Base-by-base conservation (phyloP, 2,329 filamentous ascomycete genomes). In the Ophiostoma himal-ulmi region DNA sequence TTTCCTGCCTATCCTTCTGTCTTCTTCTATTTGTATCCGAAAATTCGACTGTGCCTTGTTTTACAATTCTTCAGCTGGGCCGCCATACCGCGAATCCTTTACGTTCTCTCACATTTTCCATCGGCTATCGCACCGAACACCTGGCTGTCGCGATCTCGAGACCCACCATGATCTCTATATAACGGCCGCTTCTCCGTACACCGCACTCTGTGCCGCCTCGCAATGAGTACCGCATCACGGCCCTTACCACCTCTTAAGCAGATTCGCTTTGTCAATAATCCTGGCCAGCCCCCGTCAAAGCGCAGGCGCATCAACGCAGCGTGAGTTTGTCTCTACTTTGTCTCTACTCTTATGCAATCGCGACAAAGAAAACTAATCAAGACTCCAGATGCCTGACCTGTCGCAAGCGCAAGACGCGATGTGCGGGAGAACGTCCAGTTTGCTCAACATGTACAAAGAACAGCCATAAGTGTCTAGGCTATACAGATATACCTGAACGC, bases 221-320 rank as follows among this genome's bases (percentile, higher is more conserved):
- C 76, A 73, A 85, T 85, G 83, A 80, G 82, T 74, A 81, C 81
- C 71, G 77, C 82, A 75, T 78, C 81, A 75, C 82, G 82, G 75
- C 76, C 76, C 75, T 76, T 80, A 73, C 80, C 83, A 71, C 78
- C 81, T 65, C 84, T 81, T 70, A 88, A 86, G 78, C 84, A 86
- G 78, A 91, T 92, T 75, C 89, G 91, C 75, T 94, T 94, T 78
- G 91, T 94, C 75, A 91, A 92, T 74, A 93, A 89, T 76, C 90
- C 93, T 80, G 91, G 91, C 73, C 90, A 92, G 74, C 91, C 91
- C 67, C 91, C 91, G 73, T 89, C 90, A 36, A 94, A 94, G 80
- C 84, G 91, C 75, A 86, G 91, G 77, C 85, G 91, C 75, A 91
- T 94, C 76, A 92, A 89, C 80, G 89, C 91, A 76, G 91, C 91